Evolutionary conservation across 1,284 basidiomycete species (phyloP).

Genomic region (Austroboletus novae-zelandiae): DNA sequence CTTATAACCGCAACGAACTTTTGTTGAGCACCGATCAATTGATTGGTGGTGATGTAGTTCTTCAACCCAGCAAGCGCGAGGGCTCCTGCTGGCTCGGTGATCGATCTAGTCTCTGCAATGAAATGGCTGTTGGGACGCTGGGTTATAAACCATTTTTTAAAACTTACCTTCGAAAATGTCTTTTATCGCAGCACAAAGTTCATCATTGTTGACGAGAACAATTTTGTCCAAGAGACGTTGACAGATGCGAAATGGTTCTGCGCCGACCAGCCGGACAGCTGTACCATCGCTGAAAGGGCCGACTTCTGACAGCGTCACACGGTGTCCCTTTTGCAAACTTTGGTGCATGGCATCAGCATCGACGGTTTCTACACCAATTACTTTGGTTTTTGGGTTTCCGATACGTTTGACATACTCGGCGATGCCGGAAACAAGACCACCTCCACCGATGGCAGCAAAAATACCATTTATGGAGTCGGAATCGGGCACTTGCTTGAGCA

Average conservation of each 20-base stretch:
- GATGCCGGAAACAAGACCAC: constrained; percentile 88
- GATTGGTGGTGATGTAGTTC: constrained; percentile 80
- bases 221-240: constrained; percentile 83
- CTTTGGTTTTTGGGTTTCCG: constrained; percentile 79
- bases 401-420: constrained; percentile 93
- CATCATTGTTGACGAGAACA: constrained; percentile 89
- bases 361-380: constrained; percentile 92
- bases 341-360: constrained; percentile 93
- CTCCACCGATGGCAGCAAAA: constrained; percentile 91
- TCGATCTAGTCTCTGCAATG: constrained; percentile 80
- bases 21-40: constrained; percentile 79
- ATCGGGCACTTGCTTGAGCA: constrained; percentile 82
- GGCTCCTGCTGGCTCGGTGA: constrained; percentile 98
- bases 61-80: constrained; percentile 92
- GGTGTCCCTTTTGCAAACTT: constrained; percentile 75
- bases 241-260: constrained; percentile 94
- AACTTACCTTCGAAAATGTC: constrained; percentile 93
- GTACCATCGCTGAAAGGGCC: constrained; percentile 99
- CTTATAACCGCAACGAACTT: constrained; percentile 90
- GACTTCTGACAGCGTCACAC: constrained; percentile 85
- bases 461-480: constrained; percentile 80
- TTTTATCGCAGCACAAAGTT: constrained; percentile 98
- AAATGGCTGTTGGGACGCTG: constrained; percentile 1
- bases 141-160: constrained; percentile 1
- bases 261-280: constrained; percentile 95